Percentiles rank a stretch among this genome's conserved stretches.
Evolutionary conservation across 2,329 filamentous ascomycete genomes (phyloP).

Genomic region (Cladosporium sp.): DNA sequence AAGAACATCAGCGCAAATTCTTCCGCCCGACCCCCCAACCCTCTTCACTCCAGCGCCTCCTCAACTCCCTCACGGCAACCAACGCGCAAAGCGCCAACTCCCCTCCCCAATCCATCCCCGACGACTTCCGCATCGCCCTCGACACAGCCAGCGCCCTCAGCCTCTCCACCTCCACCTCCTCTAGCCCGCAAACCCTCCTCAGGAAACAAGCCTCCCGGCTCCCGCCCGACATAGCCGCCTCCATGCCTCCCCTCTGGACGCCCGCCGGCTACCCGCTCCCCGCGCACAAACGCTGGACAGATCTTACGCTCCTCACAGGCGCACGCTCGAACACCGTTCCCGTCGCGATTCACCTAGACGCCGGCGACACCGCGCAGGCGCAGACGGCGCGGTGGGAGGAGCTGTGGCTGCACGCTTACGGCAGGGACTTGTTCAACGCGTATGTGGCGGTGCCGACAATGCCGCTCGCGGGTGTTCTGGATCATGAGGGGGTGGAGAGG

Average conservation of each 20-base stretch:
- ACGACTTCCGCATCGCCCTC: constrained; percentile 5
- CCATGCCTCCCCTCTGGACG: constrained; percentile 5
- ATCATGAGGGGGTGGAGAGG: neutral
- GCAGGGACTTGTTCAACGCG: neutral
- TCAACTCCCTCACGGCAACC: no score
- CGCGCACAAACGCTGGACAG: neutral
- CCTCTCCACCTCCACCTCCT: neutral
- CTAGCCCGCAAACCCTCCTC: neutral
- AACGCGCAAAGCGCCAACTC: neutral
- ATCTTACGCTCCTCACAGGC: neutral
- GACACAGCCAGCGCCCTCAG: constrained; percentile 1
- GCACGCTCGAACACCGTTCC: neutral
- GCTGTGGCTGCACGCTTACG: neutral
- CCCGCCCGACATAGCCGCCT: neutral
- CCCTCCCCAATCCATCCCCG: neutral
- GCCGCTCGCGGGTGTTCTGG: neutral
- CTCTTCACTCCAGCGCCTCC: no score
- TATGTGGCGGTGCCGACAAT: neutral
- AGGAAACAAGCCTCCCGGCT: neutral
- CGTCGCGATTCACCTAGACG: neutral
- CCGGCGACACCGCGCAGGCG: neutral
- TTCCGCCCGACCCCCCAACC: neutral
- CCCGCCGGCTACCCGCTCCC: neutral
- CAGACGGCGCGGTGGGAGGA: neutral
- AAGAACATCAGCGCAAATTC: constrained; percentile 1